Percentiles rank a stretch among this genome's conserved stretches.
Conservation (phyloP, 2,329 filamentous ascomycete species). For the Amylocarpus encephaloides region DNA sequence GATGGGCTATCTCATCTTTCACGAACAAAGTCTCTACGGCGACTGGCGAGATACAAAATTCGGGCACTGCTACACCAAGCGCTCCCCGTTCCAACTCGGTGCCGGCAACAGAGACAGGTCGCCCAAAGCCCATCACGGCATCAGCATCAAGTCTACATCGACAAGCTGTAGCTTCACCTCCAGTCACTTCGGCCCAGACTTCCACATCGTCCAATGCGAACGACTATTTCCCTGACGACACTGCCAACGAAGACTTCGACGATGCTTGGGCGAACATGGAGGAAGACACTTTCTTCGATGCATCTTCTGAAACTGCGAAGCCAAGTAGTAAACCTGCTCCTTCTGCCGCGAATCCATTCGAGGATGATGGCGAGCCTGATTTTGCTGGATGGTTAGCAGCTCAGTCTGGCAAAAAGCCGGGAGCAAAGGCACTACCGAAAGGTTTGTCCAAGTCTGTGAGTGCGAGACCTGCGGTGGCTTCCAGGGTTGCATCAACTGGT, state of each 20-base stretch:
- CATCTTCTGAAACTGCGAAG: constrained; percentile 19
- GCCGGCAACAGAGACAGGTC: constrained; percentile 34
- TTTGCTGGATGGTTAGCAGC: constrained; percentile 94
- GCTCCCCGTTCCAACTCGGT: constrained; percentile 35
- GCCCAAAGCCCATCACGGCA: constrained; percentile 34
- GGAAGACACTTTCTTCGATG: constrained; percentile 44
- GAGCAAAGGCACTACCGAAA: constrained; percentile 68
- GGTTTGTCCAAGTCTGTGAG: constrained; percentile 60
- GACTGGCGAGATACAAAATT: constrained; percentile 72
- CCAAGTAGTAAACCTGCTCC: constrained; percentile 28
- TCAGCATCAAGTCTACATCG: constrained; percentile 55
- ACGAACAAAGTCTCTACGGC: constrained; percentile 87
- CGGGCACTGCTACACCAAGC: constrained; percentile 37
- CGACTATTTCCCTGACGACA: constrained; percentile 49
- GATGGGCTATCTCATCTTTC: constrained; percentile 98
- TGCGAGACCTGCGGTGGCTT: constrained; percentile 29
- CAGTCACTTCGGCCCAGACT: constrained; percentile 38
- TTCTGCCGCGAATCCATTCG: constrained; percentile 49
- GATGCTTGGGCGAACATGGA: constrained; percentile 62
- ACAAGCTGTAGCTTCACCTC: constrained; percentile 51
- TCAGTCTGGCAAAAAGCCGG: constrained; percentile 64
- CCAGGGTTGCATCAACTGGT: constrained; percentile 34
- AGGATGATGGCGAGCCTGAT: constrained; percentile 84
- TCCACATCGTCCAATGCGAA: constrained; percentile 43
- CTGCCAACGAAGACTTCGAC: constrained; percentile 53